phyloP scores from a whole-genome alignment of 148 eudicot species.

The Silene uniflora region DNA sequence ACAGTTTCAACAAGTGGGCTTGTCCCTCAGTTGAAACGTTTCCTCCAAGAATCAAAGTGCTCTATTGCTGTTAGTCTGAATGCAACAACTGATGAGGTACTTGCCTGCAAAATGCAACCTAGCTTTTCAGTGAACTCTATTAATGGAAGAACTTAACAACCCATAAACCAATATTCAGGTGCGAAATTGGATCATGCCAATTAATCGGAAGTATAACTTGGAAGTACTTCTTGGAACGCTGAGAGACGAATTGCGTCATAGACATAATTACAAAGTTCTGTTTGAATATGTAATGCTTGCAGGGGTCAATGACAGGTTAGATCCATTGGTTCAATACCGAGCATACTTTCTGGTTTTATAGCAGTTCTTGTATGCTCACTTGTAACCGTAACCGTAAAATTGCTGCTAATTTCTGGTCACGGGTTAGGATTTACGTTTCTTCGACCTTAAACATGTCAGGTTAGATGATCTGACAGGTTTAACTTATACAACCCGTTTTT shows the following conservation, averaged over 20 bases:
- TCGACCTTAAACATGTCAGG: neutral
- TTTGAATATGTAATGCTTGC: constrained; percentile 98
- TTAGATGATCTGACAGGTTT: too few relatives aligned
- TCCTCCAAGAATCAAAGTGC: constrained; percentile 68
- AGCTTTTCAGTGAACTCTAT: neutral
- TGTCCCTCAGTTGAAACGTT: constrained; percentile 84
- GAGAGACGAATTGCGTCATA: constrained; percentile 55
- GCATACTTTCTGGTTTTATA: neutral
- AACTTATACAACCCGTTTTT: neutral
- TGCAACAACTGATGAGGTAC: constrained; percentile 91
- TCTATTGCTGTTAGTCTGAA: constrained; percentile 85
- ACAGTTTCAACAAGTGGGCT: constrained; percentile 94
- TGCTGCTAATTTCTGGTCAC: neutral
- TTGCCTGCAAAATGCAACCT: constrained; percentile 7
- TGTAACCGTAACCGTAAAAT: neutral
- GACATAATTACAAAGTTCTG: constrained; percentile 68
- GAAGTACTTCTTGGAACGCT: constrained; percentile 74
- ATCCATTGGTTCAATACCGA: constrained; percentile 12
- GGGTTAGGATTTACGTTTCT: neutral
- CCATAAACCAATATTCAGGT: constrained; percentile 42
- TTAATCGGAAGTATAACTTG: constrained; percentile 90
- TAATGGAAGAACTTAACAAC: neutral
- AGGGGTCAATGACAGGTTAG: constrained; percentile 93
- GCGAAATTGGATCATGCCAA: constrained; percentile 97
- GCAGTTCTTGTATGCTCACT: neutral